A percentile compares a stretch with the other conserved stretches of the same genome.
These are phyloP conservation scores for Solanum virginianum DNA, from an alignment of 257 asterid species.

Conservation along the genomic window DNA sequence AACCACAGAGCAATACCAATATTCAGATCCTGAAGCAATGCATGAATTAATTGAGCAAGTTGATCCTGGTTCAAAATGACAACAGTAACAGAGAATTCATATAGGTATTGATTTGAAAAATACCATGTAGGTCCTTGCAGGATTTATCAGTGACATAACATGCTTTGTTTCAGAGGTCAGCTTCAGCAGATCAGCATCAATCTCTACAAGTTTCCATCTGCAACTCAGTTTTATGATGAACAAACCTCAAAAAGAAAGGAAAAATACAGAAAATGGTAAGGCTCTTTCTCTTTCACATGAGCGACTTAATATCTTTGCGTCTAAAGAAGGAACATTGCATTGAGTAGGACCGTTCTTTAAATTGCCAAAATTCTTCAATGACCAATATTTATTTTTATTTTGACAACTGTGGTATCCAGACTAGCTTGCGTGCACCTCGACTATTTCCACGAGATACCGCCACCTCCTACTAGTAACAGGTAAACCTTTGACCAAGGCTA, in stretches of 20 bases:
- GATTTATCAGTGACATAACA: conserved; percentile 78
- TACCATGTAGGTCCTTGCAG: conserved; percentile 96
- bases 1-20: conserved; percentile 92
- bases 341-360: neutral
- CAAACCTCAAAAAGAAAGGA: neutral
- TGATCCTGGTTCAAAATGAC: neutral
- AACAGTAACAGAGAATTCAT: neutral
- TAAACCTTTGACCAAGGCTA: no score
- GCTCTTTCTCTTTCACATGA: neutral
- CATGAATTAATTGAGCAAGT: neutral
- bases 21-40: conserved; percentile 66
- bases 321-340: neutral
- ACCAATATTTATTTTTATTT: neutral
- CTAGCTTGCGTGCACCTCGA: no score
- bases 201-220: conserved; percentile 97
- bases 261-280: neutral
- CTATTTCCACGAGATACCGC: no score
- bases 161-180: conserved; percentile 62
- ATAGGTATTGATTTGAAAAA: neutral
- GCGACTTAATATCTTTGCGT: neutral
- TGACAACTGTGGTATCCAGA: no score
- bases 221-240: conserved; percentile 5
- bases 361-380: neutral
- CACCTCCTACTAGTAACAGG: no score
- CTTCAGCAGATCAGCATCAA: conserved; percentile 70